Base-by-base conservation (phyloP, 2,329 filamentous ascomycete genomes). In the Diaporthe citrichinensis region DNA sequence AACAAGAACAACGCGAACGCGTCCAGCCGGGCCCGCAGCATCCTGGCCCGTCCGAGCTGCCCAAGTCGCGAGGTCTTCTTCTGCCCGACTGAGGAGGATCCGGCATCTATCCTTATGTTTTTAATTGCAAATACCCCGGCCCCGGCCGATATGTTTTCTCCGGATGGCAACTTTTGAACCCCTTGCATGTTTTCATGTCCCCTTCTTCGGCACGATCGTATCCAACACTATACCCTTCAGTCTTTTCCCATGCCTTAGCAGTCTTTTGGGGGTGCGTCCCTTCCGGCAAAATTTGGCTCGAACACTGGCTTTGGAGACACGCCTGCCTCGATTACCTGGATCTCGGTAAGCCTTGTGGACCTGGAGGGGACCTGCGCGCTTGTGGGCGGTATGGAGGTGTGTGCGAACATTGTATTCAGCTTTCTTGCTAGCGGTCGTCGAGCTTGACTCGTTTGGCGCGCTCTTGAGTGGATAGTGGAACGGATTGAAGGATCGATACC, bases 121-220 rank as follows among this genome's bases (percentile, higher is more conserved):
- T 73, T 73, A 73, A 73, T 73, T n/a, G 71, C 58, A 72, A 62
- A 65, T 73, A 65, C 71, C 71, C 58, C 58, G 71, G 71, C 25
- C 58, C 17, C 58, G 71, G 49, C 71, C 58, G 46, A 57, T 12
- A 65, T 61, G 23, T 59, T 61, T 61, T 51, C 57, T 39, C 31
- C 69, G 28, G 49, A 49, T 36, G 61, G 58, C 51, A 36, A 53
- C 8, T 55, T 65, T 55, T 51, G 46, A 65, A 36, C 46, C 65
- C 9, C 15, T 57, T 39, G 49, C 71, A 46, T n/a, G 12, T 25
- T 55, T 55, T 25, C 9, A 44, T 51, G 9, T 49, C 46, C 28
- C 46, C 10, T 44, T 73, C 36, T 71, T 46, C 53, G 34, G 46
- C 58, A n/a, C 65, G 65, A 41, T 55, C 49, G 49, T 28, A 34